phyloP scores from a whole-genome alignment of 1,284 basidiomycete species.

The Puccinia triticina region DNA sequence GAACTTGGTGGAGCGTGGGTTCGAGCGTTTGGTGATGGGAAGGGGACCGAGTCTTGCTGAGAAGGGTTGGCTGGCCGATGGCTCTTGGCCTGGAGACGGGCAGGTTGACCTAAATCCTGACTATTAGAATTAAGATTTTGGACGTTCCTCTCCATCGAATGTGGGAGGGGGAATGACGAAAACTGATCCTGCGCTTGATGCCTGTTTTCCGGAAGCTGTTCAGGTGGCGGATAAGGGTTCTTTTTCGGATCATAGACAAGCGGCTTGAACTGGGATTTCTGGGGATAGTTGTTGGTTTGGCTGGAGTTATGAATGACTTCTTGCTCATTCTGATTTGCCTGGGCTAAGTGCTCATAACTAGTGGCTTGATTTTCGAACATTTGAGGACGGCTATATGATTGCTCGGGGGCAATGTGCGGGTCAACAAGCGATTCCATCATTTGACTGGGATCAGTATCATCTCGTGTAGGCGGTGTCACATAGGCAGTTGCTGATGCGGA shows the following conservation, averaged over 20 bases:
- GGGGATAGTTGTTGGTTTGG: not conserved
- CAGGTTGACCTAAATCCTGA: not conserved
- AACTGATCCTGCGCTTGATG: not conserved
- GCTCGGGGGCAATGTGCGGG: slow-evolving; percentile 11
- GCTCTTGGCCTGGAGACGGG: not conserved
- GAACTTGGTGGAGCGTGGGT: not conserved
- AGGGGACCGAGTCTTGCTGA: slow-evolving; percentile 2
- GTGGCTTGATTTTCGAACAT: slow-evolving; percentile 11
- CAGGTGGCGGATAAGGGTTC: slow-evolving; percentile 47
- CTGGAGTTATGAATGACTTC: slow-evolving; percentile 10
- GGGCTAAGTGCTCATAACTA: not conserved
- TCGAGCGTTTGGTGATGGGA: slow-evolving; percentile 10
- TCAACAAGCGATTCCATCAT: slow-evolving; percentile 33
- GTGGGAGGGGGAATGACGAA: not conserved
- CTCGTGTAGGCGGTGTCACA: slow-evolving; percentile 5
- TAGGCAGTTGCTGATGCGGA: not conserved
- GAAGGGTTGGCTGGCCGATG: not conserved
- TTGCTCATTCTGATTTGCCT: slow-evolving; percentile 15
- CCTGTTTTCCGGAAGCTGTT: slow-evolving; percentile 24
- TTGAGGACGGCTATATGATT: not conserved
- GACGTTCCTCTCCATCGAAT: not conserved
- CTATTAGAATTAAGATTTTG: not conserved
- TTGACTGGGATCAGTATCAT: slow-evolving; percentile 37
- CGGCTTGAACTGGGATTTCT: slow-evolving; percentile 11
- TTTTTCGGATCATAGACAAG: slow-evolving; percentile 44